Conservation (phyloP, 1,284 basidiomycete genomes). For the Microbotryum intermedium region DNA sequence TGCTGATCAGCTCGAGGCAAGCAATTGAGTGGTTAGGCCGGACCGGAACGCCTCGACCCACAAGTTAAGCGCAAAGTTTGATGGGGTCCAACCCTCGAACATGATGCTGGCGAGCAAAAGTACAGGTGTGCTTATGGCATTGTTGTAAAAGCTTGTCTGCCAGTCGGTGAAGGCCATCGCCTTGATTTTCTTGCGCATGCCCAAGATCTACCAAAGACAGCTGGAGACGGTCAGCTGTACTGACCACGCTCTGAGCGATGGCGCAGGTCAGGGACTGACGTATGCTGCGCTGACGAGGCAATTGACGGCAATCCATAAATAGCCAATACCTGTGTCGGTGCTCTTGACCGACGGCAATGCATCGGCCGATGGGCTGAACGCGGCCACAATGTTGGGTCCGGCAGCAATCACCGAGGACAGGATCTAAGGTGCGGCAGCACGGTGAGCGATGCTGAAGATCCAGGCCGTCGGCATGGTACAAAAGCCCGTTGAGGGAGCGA, state of each 20-base stretch:
- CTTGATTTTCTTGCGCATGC: slow-evolving; percentile 4
- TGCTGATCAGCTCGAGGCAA: background rate
- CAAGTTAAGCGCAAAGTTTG: background rate
- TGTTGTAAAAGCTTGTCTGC: slow-evolving; percentile 3
- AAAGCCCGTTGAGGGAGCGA: background rate
- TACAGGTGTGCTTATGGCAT: background rate
- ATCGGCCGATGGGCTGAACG: background rate
- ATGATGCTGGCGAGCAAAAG: background rate
- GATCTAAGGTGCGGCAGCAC: background rate
- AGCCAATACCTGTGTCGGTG: slow-evolving; percentile 54
- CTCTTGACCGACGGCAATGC: slow-evolving; percentile 3
- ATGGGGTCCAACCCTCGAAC: background rate
- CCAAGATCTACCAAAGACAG: background rate
- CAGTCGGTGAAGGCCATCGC: slow-evolving; percentile 2
- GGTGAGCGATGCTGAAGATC: background rate
- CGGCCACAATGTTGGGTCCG: background rate
- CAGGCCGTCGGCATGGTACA: no score
- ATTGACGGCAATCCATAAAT: slow-evolving; percentile 94
- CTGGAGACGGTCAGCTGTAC: no score
- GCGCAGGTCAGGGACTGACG: no score
- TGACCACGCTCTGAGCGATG: no score
- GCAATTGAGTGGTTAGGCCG: background rate
- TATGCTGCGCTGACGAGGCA: slow-evolving; percentile 51
- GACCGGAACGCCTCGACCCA: background rate
- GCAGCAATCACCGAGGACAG: slow-evolving; percentile 3